Evolutionary conservation across 257 asterid species (phyloP).

Genomic region (Solanum arcanum): DNA sequence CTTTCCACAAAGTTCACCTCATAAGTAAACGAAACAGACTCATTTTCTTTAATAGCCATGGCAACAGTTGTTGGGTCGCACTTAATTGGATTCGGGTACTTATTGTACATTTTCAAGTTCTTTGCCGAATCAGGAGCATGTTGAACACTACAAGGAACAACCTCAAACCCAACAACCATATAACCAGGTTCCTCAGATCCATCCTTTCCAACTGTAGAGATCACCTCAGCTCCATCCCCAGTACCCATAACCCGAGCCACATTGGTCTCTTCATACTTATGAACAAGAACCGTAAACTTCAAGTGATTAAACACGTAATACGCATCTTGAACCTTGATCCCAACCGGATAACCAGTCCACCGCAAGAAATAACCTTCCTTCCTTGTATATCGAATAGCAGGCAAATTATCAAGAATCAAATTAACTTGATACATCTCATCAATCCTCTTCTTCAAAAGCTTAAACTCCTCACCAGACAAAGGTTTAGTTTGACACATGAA

Average conservation of each 20-base stretch:
- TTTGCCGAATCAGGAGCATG: conserved; percentile 41
- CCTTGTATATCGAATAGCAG: conserved; percentile 67
- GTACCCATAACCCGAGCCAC: conserved; percentile 87
- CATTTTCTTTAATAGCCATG: conserved; percentile 61
- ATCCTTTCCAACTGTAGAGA: conserved; percentile 35
- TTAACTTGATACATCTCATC: conserved; percentile 89
- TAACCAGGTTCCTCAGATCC: conserved; percentile 66
- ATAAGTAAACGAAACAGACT: conserved; percentile 56
- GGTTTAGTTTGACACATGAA: conserved; percentile 68
- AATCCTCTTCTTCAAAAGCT: conserved; percentile 70
- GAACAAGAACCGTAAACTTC: conserved; percentile 64
- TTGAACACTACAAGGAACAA: conserved; percentile 66
- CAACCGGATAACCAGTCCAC: conserved; percentile 83
- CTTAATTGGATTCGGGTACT: conserved; percentile 43
- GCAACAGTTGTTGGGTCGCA: conserved; percentile 62
- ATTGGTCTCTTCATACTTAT: conserved; percentile 65
- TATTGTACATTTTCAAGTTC: conserved; percentile 46
- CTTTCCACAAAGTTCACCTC: conserved; percentile 71
- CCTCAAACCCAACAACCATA: conserved; percentile 90
- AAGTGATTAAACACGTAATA: conserved; percentile 72
- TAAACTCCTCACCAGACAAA: conserved; percentile 52
- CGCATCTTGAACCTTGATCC: conserved; percentile 48
- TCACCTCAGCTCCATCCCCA: conserved; percentile 74
- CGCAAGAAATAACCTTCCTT: conserved; percentile 61
- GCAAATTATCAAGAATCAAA: conserved; percentile 70